These are phyloP conservation scores for Fusarium robinianum DNA, from an alignment of 2,329 filamentous ascomycete genomes.

Conservation along the genomic window DNA sequence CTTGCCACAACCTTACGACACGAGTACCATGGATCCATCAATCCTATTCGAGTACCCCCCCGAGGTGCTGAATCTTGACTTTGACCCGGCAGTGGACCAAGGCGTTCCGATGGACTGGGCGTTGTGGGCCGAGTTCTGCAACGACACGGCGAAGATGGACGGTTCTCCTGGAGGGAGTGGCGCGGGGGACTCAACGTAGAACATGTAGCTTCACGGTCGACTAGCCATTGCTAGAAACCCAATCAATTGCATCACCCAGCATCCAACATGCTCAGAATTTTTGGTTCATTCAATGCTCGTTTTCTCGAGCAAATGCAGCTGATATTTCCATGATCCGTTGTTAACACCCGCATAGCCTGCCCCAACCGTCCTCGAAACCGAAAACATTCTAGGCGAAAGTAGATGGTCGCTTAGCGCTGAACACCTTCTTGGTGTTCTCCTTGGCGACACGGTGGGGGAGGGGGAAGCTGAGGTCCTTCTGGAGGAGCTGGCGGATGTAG, in stretches of 20 bases:
- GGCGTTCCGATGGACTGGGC: constrained; percentile 38
- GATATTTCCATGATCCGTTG: constrained; percentile 64
- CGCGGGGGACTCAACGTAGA: constrained; percentile 24
- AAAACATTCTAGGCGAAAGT: constrained; percentile 89
- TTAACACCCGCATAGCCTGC: constrained; percentile 64
- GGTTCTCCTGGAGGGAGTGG: constrained; percentile 36
- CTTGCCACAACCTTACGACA: constrained; percentile 31
- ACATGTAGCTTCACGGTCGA: constrained; percentile 17
- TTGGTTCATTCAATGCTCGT: constrained; percentile 53
- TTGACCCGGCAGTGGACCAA: constrained; percentile 29
- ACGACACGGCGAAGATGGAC: constrained; percentile 46
- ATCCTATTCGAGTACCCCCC: constrained; percentile 37
- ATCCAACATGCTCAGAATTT: constrained; percentile 39
- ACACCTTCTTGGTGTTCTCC: constrained; percentile 84
- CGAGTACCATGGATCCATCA: constrained; percentile 38
- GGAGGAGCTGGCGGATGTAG: constrained; percentile 98
- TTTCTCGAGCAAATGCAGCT: constrained; percentile 61
- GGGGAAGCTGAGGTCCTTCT: constrained; percentile 96
- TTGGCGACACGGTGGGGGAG: constrained; percentile 94
- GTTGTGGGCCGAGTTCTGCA: constrained; percentile 52
- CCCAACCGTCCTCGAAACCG: constrained; percentile 55
- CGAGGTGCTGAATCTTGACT: constrained; percentile 33
- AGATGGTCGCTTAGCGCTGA: constrained; percentile 88
- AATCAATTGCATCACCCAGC: constrained; percentile 39
- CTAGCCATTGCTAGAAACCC: constrained; percentile 34